A percentile compares a stretch with the other conserved stretches of the same genome.
These are phyloP conservation scores for Xylaria polymorpha DNA, from an alignment of 2,329 filamentous ascomycete genomes.

Conservation along the genomic window DNA sequence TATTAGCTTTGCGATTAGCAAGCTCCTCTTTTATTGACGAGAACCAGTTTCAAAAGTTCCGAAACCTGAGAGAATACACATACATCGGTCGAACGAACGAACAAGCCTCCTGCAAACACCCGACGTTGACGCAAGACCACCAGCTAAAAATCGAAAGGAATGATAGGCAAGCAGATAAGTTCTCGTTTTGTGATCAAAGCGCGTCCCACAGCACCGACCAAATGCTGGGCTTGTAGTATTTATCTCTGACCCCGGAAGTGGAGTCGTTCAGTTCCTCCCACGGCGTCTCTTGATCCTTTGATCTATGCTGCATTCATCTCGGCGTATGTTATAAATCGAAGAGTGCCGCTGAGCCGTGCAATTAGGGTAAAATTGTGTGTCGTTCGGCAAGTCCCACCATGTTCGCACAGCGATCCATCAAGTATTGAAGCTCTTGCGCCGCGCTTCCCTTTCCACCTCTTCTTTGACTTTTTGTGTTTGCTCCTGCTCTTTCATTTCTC, in stretches of 20 bases:
- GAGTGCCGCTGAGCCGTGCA: not conserved
- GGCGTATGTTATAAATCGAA: not conserved
- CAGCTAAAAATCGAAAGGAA: conserved; percentile 17
- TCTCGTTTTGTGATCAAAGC: conserved; percentile 20
- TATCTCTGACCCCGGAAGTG: not conserved
- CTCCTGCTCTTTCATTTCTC: conserved; percentile 89
- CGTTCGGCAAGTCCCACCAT: not conserved
- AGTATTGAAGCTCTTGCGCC: conserved; percentile 51
- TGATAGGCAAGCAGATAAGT: conserved; percentile 11
- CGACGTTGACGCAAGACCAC: conserved; percentile 14
- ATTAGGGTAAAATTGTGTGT: not conserved
- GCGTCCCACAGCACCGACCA: not conserved
- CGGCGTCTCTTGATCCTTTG: not conserved
- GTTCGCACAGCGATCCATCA: conserved; percentile 29
- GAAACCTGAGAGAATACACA: conserved; percentile 20
- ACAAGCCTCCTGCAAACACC: conserved; percentile 16
- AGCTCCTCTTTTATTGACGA: conserved; percentile 23
- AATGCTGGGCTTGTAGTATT: not conserved
- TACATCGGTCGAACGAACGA: conserved; percentile 15
- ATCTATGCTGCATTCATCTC: not conserved
- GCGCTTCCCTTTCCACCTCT: conserved; percentile 63
- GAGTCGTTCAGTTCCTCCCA: conserved; percentile 3
- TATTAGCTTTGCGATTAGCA: conserved; percentile 8
- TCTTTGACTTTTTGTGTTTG: conserved; percentile 76
- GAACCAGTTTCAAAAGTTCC: conserved; percentile 6